phyloP scores from a whole-genome alignment of 2,329 filamentous ascomycete genomes.

The Simplicillium sp. region DNA sequence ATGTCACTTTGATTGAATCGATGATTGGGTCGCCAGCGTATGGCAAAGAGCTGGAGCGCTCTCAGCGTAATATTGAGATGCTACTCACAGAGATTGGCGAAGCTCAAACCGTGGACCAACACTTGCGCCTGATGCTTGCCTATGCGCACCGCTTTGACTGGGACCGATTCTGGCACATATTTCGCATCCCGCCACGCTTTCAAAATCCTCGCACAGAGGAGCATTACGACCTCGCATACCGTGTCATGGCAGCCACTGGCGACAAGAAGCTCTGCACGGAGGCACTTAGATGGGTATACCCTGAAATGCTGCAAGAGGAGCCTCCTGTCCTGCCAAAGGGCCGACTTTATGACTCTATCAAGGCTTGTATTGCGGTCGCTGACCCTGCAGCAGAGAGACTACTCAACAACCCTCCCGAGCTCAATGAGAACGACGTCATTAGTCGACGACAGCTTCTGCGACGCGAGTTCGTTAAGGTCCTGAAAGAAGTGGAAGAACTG shows the following conservation, averaged over 20 bases:
- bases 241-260: slow-evolving; percentile 31
- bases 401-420: slow-evolving; percentile 10
- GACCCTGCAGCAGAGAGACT: slow-evolving; percentile 37
- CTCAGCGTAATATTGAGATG: slow-evolving; percentile 34
- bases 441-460: slow-evolving; percentile 14
- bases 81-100: slow-evolving; percentile 28
- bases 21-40: slow-evolving; percentile 22
- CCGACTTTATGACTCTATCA: slow-evolving; percentile 35
- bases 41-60: slow-evolving; percentile 21
- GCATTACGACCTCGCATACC: slow-evolving; percentile 48
- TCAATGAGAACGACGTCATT: slow-evolving; percentile 5
- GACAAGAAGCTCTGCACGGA: slow-evolving; percentile 34
- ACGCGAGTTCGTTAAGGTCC: slow-evolving; percentile 21
- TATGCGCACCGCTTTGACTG: slow-evolving; percentile 40
- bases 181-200: slow-evolving; percentile 44
- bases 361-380: slow-evolving; percentile 43
- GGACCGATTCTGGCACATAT: slow-evolving; percentile 50
- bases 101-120: slow-evolving; percentile 27
- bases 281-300: slow-evolving; percentile 42
- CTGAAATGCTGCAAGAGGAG: slow-evolving; percentile 48
- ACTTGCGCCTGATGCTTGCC: slow-evolving; percentile 31
- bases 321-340: slow-evolving; percentile 35
- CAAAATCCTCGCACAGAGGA: slow-evolving; percentile 34
- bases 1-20: slow-evolving; percentile 36
- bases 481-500: slow-evolving; percentile 19